Evolutionary conservation across 768 basidiomycete species (phyloP), one percentile per base, ranked within the genome.

Genomic region (Psilocybe sp.): DNA sequence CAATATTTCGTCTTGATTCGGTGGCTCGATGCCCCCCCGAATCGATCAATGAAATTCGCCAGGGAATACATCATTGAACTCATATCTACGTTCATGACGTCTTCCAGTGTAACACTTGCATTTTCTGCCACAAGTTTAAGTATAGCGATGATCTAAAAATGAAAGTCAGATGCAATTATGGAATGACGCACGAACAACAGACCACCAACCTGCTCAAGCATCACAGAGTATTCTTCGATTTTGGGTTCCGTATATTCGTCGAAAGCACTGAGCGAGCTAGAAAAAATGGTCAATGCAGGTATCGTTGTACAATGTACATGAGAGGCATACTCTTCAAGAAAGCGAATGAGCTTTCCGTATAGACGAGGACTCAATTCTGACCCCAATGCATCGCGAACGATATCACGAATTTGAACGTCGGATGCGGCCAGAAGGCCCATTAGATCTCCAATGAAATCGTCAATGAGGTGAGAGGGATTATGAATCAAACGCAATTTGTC

Each of bases 101-200:
- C 84, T 46, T 87, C 83, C 19, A 79, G 66, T 8, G 75, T 70
- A 16, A 72, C 70, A 40, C 82, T 75, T 14, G 78, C 73, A 51
- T 88, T 89, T 50, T 92, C 90, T n/a, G 90, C 75, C 40, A 91
- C 75, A 7, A 88, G 75, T 58, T 87, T 89, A 41, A 95, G 68
- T 23, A 95, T 82, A 0, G 81, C 74, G 43, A 90, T 81, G 53
- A 86, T 82, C 85, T 95, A 62, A 23, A 51, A 44, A n/a, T 42
- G 12, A 15, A 40, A 33, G 28, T 6, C 15, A 14, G 13, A 40
- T 50, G 7, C 42, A 11, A n/a, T 20, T 20, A 1, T 19, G 5
- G 20, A 32, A 35, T 15, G 14, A 44, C 44, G 18, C 37, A n/a
- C 11, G 3, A 23, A 38, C 23, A 16, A 53, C 54, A 19, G 20